These are phyloP conservation scores for Corchorus olitorius DNA, from an alignment of 345 rosid genomes.

Conservation along the genomic window DNA sequence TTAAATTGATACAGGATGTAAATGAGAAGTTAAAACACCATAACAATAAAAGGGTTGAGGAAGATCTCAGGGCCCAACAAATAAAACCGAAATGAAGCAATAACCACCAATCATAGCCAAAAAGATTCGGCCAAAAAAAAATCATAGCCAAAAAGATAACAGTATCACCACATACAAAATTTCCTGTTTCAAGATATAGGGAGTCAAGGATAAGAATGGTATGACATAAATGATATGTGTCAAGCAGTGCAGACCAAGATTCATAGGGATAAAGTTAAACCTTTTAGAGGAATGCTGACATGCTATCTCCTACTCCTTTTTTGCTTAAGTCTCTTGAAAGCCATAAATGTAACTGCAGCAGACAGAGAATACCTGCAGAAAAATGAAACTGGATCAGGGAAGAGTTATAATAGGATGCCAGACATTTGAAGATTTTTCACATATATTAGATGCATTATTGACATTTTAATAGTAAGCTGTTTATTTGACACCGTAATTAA, in stretches of 20 bases:
- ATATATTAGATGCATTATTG: not conserved
- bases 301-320: conserved; percentile 51
- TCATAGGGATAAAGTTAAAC: conserved; percentile 8
- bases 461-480: not conserved
- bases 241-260: not conserved
- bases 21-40: not conserved
- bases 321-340: conserved; percentile 70
- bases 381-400: not conserved
- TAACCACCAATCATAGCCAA: not conserved
- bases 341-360: conserved; percentile 94
- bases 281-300: conserved; percentile 20
- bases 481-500: not conserved
- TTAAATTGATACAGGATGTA: not conserved
- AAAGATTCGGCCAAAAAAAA: no score
- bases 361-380: conserved; percentile 84
- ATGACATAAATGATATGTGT: not conserved
- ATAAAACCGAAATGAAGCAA: not conserved
- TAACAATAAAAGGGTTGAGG: not conserved
- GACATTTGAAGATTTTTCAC: not conserved
- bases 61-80: conserved; percentile 1
- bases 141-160: no score
- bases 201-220: not conserved
- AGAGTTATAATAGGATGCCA: not conserved
- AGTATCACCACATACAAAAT: not conserved
- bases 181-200: not conserved